Base-by-base conservation (phyloP, 169 alveolate genomes). In the Cryptosporidium andersoni region DNA sequence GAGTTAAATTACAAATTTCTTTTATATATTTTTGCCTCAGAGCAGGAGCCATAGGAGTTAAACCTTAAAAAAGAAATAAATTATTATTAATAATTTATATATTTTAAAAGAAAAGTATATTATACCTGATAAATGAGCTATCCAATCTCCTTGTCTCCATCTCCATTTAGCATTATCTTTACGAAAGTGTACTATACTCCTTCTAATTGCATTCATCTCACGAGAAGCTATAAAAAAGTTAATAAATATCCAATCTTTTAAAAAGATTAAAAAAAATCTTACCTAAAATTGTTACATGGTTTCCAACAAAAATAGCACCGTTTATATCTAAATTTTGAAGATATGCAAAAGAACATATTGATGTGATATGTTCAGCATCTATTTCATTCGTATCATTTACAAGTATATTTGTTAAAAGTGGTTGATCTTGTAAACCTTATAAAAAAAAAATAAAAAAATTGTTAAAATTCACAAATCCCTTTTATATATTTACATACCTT, bases 141-240 rank as follows among this genome's bases (percentile, higher is more conserved):
- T 64, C 89, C 80, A 63, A 51, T 81, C 89, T n/a, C 89, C 82
- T 37, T 66, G 45, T 67, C 81, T 65, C 89, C 89, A 81, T 43
- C 65, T 81, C 74, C 89, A 65, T 47, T 55, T 55, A 49, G 47
- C 37, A 39, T 67, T 56, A 47, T 81, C 89, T 47, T 81, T 81
- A 14, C 89, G 55, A 39, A 81, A 81, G 63, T 81, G 89, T 12
- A 62, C 45, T 8, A 56, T 49, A 14, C 82, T 65, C 56, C 89
- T 65, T 48, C 89, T 60, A 48, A 81, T 58, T 5, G 89, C 48
- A 64, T 81, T 81, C 89, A 81, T 81, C 39, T 55, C 82, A 47
- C 89, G 45, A 47, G 81, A 66, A 8, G 82, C 55, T 36, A 81
- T 66, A 2, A 25, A 25, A 25, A 25, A 25, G 0, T 25, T 25